A percentile compares a stretch with the other conserved stretches of the same genome.
These are phyloP conservation scores for Calycina marina DNA, from an alignment of 2,329 filamentous ascomycete species.

Conservation along the genomic window DNA sequence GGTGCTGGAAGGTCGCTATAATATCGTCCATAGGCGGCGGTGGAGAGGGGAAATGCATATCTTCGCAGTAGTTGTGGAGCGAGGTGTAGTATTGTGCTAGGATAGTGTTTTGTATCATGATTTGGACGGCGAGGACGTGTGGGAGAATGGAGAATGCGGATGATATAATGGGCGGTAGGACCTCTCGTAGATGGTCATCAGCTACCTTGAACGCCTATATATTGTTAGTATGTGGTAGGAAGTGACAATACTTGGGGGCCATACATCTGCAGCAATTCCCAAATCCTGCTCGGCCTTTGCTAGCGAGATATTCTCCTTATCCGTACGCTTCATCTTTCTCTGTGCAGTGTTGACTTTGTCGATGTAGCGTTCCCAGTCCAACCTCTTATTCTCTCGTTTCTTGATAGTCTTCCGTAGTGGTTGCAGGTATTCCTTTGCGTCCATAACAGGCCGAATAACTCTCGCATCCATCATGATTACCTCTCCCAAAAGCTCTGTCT, in stretches of 20 bases:
- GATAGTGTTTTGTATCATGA: slow-evolving; percentile 64
- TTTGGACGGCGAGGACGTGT: slow-evolving; percentile 52
- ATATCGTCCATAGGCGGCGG: slow-evolving; percentile 60
- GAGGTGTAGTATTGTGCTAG: slow-evolving; percentile 68
- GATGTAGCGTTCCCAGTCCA: slow-evolving; percentile 70
- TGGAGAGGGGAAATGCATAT: slow-evolving; percentile 54
- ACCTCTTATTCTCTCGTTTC: slow-evolving; percentile 66
- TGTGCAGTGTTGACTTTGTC: slow-evolving; percentile 53
- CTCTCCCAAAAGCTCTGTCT: slow-evolving; percentile 56
- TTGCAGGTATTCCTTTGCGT: slow-evolving; percentile 53
- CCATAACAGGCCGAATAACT: slow-evolving; percentile 54
- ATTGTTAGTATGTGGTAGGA: slow-evolving; percentile 5
- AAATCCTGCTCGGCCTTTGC: slow-evolving; percentile 60
- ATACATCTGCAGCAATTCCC: slow-evolving; percentile 46
- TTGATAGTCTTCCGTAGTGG: slow-evolving; percentile 73
- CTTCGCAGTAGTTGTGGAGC: slow-evolving; percentile 57
- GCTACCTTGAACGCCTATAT: slow-evolving; percentile 55
- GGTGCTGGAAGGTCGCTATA: slow-evolving; percentile 47
- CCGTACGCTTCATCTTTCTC: slow-evolving; percentile 54
- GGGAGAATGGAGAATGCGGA: slow-evolving; percentile 63
- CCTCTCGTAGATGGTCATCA: slow-evolving; percentile 58
- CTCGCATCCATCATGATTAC: slow-evolving; percentile 54
- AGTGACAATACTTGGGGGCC: slow-evolving; percentile 7
- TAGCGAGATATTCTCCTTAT: slow-evolving; percentile 59
- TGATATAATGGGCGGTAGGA: slow-evolving; percentile 55